Evolutionary conservation across 257 asterid genomes (phyloP).

Genomic region (Orobanche coerulescens): DNA sequence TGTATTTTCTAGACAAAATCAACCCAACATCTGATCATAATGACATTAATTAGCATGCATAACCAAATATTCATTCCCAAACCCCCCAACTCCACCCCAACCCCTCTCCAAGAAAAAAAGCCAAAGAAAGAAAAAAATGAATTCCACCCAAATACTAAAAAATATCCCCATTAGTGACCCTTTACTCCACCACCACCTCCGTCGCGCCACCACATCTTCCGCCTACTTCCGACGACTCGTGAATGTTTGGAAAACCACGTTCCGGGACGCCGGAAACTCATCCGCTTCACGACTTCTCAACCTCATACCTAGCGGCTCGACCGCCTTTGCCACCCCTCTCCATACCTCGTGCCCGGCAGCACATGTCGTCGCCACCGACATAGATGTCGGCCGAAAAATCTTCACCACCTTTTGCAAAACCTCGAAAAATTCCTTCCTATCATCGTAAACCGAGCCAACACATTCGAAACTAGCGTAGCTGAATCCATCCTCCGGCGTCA

Average conservation of each 20-base stretch:
- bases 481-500: constrained; percentile 93
- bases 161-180: too few relatives aligned
- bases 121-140: constrained; percentile 8
- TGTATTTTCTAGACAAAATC: constrained; percentile 31
- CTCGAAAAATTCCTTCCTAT: constrained; percentile 29
- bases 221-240: constrained; percentile 41
- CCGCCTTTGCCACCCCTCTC: constrained; percentile 49
- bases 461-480: constrained; percentile 94
- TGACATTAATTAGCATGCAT: constrained; percentile 44
- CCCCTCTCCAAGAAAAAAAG: constrained; percentile 11
- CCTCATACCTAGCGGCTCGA: constrained; percentile 66
- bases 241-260: constrained; percentile 65
- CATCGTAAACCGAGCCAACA: constrained; percentile 50
- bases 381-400: constrained; percentile 60
- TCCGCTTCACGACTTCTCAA: constrained; percentile 60
- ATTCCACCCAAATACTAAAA: constrained; percentile 43
- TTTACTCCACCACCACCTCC: too few relatives aligned
- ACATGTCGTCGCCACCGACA: constrained; percentile 68
- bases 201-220: neutral
- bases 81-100: constrained; percentile 26
- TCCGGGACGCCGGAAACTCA: constrained; percentile 61
- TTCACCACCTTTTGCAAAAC: constrained; percentile 48
- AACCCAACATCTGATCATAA: constrained; percentile 49
- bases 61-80: constrained; percentile 37
- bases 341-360: constrained; percentile 41